Evolutionary conservation across 306 rosid genomes (phyloP).

Genomic region (Leucaena leucocephala): DNA sequence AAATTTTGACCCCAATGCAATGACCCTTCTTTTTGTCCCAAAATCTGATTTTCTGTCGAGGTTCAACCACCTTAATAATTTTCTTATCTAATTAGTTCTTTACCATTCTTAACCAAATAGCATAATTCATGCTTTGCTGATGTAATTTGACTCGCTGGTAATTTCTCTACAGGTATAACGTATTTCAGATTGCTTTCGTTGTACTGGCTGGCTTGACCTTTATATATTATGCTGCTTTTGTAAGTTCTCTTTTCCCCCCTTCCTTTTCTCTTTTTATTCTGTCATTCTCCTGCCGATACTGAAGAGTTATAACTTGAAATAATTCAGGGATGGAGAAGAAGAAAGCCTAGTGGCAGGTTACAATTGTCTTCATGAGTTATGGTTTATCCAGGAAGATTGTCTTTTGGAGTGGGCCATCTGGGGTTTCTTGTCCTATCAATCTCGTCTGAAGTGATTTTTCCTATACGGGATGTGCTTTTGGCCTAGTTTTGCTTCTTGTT

Average conservation of each 20-base stretch:
- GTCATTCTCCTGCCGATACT: conserved; percentile 22
- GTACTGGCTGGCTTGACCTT: conserved; percentile 89
- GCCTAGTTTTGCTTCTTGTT: conserved; percentile 51
- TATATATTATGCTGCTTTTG: conserved; percentile 83
- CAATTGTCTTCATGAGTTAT: conserved; percentile 76
- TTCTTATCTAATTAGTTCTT: not conserved
- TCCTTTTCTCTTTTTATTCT: not conserved
- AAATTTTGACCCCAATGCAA: conserved; percentile 26
- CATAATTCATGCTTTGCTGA: not conserved
- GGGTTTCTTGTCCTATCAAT: conserved; percentile 36
- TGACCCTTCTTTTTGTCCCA: not conserved
- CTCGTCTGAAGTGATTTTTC: conserved; percentile 48
- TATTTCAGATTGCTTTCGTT: conserved; percentile 88
- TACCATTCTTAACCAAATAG: conserved; percentile 15
- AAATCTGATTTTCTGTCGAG: conserved; percentile 20
- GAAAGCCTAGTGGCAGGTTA: conserved; percentile 87
- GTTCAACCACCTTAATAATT: conserved; percentile 1
- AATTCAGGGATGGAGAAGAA: conserved; percentile 96
- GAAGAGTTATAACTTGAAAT: conserved; percentile 33
- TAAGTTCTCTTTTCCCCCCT: conserved; percentile 44
- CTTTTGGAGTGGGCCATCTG: conserved; percentile 40
- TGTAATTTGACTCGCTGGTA: conserved; percentile 23
- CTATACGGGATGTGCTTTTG: conserved; percentile 39
- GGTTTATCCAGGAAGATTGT: conserved; percentile 39
- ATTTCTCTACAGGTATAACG: conserved; percentile 83